A percentile compares a stretch with the other conserved stretches of the same genome.
Conservation (phyloP, 164 flowering plant genomes). For the Buxus sempervirens region DNA sequence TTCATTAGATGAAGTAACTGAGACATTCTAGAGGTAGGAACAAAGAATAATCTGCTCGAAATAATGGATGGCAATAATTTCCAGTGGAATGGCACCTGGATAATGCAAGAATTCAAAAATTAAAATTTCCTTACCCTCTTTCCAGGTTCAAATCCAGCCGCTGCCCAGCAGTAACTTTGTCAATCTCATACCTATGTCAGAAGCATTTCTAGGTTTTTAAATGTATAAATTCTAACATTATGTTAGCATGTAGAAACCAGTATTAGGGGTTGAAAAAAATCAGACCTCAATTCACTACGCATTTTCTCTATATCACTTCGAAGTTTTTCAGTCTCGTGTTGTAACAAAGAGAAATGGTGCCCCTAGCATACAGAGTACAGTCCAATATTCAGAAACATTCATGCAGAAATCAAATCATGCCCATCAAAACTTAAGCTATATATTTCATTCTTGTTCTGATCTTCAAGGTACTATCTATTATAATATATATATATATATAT, state of each 20-base stretch:
- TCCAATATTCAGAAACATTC: slow-evolving; percentile 53
- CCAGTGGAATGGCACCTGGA: not conserved
- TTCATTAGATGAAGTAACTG: slow-evolving; percentile 2
- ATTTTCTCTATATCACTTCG: slow-evolving; percentile 70
- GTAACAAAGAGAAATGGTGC: slow-evolving; percentile 65
- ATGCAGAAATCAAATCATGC: slow-evolving; percentile 42
- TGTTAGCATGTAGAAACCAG: too few relatives aligned
- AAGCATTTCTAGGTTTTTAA: too few relatives aligned
- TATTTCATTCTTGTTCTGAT: not conserved
- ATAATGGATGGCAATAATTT: not conserved
- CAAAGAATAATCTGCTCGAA: not conserved
- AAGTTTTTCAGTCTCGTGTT: slow-evolving; percentile 73
- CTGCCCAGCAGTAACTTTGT: slow-evolving; percentile 66
- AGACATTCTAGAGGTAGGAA: not conserved
- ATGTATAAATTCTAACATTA: too few relatives aligned
- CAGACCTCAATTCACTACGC: slow-evolving; percentile 78
- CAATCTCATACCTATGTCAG: slow-evolving; percentile 57
- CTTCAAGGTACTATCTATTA: too few relatives aligned
- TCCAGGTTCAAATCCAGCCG: slow-evolving; percentile 69
- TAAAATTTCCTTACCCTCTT: slow-evolving; percentile 47
- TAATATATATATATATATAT: too few relatives aligned
- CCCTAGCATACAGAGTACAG: slow-evolving; percentile 42
- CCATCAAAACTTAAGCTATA: slow-evolving; percentile 15
- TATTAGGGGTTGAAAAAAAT: not conserved
- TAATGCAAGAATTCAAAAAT: not conserved